Conservation (phyloP, 2,329 filamentous ascomycete genomes). For the Hymenoscyphus salicellus region DNA sequence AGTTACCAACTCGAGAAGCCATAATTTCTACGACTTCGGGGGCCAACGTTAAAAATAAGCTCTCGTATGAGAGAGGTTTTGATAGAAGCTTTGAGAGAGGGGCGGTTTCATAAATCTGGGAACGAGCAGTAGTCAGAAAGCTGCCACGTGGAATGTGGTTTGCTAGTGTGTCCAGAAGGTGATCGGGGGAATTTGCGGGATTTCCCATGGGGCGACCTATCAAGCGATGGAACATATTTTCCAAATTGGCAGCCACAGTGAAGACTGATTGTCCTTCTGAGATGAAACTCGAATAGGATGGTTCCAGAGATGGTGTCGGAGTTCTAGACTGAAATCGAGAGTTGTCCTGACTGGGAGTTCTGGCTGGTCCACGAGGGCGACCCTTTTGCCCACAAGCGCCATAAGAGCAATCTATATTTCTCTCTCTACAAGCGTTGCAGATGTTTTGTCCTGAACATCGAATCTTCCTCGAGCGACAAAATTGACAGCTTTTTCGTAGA, state of each 20-base stretch:
- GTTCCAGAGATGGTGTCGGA: constrained; percentile 1
- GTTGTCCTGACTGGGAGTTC: constrained; percentile 2
- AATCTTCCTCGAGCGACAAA: constrained; percentile 11
- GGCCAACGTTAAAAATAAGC: background rate
- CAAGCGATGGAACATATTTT: background rate
- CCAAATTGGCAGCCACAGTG: background rate
- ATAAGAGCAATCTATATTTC: constrained; percentile 12
- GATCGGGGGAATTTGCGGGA: background rate
- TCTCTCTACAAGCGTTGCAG: constrained; percentile 8
- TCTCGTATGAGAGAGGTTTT: background rate
- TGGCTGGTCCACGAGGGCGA: constrained; percentile 5
- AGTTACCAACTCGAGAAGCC: background rate
- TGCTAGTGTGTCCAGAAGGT: background rate
- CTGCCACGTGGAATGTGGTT: background rate
- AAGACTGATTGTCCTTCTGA: background rate
- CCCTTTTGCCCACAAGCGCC: constrained; percentile 9
- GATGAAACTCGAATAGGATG: background rate
- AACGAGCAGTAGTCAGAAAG: background rate
- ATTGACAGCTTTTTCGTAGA: constrained; percentile 10
- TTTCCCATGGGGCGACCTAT: background rate
- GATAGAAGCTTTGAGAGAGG: background rate
- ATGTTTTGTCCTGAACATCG: constrained; percentile 13
- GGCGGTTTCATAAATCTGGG: background rate
- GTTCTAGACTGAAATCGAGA: background rate
- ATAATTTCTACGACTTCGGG: background rate